Conservation (phyloP, 1,139 yeast genomes). For the Kodamaea derodonti region DNA sequence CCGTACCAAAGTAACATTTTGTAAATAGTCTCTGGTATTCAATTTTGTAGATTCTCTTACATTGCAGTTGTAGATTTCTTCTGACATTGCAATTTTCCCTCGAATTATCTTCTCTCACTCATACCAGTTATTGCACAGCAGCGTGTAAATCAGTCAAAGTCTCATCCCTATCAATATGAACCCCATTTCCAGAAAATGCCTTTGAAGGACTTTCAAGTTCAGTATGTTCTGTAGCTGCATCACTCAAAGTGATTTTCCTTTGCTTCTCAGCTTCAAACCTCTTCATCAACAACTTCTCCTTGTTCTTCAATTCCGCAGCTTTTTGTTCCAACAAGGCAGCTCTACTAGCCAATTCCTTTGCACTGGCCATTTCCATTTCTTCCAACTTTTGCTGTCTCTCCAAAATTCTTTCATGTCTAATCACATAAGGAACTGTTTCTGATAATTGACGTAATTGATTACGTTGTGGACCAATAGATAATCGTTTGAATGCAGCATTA, state of each 20-base stretch:
- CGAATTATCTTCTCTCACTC: too few relatives aligned
- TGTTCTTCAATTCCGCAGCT: slow-evolving; percentile 68
- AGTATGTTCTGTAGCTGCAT: slow-evolving; percentile 1
- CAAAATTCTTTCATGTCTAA: slow-evolving; percentile 69
- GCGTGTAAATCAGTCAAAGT: slow-evolving; percentile 48
- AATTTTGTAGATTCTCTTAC: too few relatives aligned
- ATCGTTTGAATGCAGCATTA: slow-evolving; percentile 50
- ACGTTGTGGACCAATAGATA: slow-evolving; percentile 60
- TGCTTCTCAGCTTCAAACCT: slow-evolving; percentile 26
- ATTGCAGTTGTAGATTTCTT: too few relatives aligned
- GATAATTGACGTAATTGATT: slow-evolving; percentile 70
- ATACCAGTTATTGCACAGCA: too few relatives aligned
- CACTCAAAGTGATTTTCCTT: slow-evolving; percentile 8
- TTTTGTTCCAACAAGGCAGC: slow-evolving; percentile 75
- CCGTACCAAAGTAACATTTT: too few relatives aligned
- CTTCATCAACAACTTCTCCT: slow-evolving; percentile 53
- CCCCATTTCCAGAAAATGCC: not conserved
- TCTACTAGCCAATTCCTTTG: slow-evolving; percentile 64
- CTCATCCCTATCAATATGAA: slow-evolving; percentile 42
- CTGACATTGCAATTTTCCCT: too few relatives aligned
- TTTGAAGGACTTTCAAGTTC: not conserved
- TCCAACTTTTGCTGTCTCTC: slow-evolving; percentile 76
- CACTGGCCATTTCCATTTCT: slow-evolving; percentile 74
- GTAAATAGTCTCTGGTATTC: too few relatives aligned
- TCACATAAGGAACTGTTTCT: slow-evolving; percentile 76